Percentiles rank a stretch among this genome's conserved stretches.
Evolutionary conservation across 192 early-diverging fungal genomes (phyloP).

Genomic region (Podila minutissima): DNA sequence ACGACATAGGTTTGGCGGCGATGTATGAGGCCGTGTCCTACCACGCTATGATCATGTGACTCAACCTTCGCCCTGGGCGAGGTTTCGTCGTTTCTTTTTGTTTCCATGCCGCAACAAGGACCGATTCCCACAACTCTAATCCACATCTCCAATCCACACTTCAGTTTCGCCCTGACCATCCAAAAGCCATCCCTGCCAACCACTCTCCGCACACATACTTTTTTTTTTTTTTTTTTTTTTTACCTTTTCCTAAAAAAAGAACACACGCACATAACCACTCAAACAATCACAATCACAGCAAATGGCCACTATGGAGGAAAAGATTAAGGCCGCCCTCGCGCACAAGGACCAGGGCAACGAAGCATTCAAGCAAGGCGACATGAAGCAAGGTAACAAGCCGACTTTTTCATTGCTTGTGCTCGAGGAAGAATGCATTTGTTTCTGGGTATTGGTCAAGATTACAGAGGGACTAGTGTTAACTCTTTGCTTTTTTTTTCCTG

Average conservation of each 20-base stretch:
- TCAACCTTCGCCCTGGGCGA: too few relatives aligned
- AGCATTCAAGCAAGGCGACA: slow-evolving; percentile 48
- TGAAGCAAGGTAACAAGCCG: slow-evolving; percentile 33
- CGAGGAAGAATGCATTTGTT: too few relatives aligned
- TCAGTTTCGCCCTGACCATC: not conserved
- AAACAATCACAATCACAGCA: not conserved
- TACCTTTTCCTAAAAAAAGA: not conserved
- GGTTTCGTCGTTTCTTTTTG: slow-evolving; percentile 6
- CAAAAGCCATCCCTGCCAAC: too few relatives aligned
- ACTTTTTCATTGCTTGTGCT: not conserved
- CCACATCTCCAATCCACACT: not conserved
- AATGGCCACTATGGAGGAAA: slow-evolving; percentile 34
- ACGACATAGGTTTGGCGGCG: too few relatives aligned
- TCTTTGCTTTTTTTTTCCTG: not conserved
- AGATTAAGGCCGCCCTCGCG: slow-evolving; percentile 24
- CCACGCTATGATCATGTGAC: too few relatives aligned
- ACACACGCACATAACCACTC: not conserved
- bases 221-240: not conserved
- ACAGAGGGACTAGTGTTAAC: too few relatives aligned
- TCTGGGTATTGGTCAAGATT: too few relatives aligned
- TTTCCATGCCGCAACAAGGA: not conserved
- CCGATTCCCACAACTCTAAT: not conserved
- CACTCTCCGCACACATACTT: not conserved
- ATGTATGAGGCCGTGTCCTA: too few relatives aligned
- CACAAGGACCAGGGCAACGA: slow-evolving; percentile 54